Evolutionary conservation across 768 basidiomycete genomes (phyloP), one percentile per base, ranked within the genome.

Genomic region (Leccinum disarticulatum): DNA sequence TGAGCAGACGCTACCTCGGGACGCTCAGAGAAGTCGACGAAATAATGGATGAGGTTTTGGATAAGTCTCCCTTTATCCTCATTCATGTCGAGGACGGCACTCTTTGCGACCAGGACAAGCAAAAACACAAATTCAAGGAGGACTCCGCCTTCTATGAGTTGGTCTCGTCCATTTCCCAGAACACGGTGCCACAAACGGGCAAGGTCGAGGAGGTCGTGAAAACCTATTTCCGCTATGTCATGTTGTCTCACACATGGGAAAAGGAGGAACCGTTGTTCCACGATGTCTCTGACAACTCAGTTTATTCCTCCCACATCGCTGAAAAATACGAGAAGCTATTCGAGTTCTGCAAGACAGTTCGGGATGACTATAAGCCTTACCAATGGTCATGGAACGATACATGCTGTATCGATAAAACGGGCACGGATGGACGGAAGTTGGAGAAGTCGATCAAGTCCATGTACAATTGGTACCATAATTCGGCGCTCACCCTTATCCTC

Each of bases 191-290:
- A 15, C 27, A 64, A 38, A 35, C 6, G 14, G 9, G 11, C 1
- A 48, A 13, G n/a, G 58, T 64, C 46, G 28, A 57, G 22, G n/a
- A 28, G 6, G 56, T 36, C 5, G 58, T 64, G 6, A 25, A 33
- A 15, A 2, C 2, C 2, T 66, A 62, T 33, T 65, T 65, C 47
- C 27, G 1, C 15, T 66, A 62, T 22, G 64, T 65, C 38, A 66
- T 65, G 65, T 49, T 66, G 47, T 66, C 65, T 27, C 65, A 66
- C 6, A 59, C 56, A 1, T 66, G 65, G 65, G 60, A 57, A 22
- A 52, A 17, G 8, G 14, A 28, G 0, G 65, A 66, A 48, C 63
- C 65, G 6, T 52, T 60, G 1, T 65, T 62, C 22, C 7, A 64
- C 3, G 55, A 55, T 14, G 31, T 64, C 10, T 36, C 59, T 22